Evolutionary conservation across 2,329 filamentous ascomycete genomes (phyloP).

Genomic region (Mariannaea sp.): DNA sequence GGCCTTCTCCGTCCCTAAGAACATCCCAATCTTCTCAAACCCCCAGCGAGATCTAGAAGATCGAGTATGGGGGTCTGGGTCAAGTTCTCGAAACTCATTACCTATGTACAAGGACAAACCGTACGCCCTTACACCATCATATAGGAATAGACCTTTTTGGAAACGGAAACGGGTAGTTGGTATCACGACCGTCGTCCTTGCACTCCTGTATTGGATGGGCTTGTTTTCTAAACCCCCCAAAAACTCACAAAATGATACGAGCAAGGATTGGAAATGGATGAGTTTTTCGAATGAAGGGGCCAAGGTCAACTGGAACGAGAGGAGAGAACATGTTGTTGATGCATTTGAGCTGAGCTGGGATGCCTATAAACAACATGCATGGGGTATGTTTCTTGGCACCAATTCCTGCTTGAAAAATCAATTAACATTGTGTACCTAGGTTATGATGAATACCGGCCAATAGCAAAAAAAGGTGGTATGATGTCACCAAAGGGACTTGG

Average conservation of each 20-base stretch:
- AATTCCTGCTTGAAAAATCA: constrained; percentile 9
- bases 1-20: constrained; percentile 70
- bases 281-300: constrained; percentile 52
- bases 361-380: constrained; percentile 88
- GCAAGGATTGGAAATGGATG: constrained; percentile 63
- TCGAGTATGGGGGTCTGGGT: constrained; percentile 62
- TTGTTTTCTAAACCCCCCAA: constrained; percentile 51
- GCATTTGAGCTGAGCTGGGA: constrained; percentile 93
- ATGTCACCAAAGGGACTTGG: constrained; percentile 91
- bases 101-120: constrained; percentile 99
- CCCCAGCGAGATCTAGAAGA: constrained; percentile 70
- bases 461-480: constrained; percentile 76
- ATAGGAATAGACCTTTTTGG: constrained; percentile 62
- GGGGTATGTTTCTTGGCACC: constrained; percentile 72
- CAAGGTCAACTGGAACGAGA: constrained; percentile 72
- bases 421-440: constrained; percentile 52
- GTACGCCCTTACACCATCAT: constrained; percentile 69
- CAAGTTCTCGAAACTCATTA: constrained; percentile 53
- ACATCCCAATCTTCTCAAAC: constrained; percentile 70
- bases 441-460: constrained; percentile 84
- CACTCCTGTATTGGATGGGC: constrained; percentile 73
- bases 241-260: constrained; percentile 42
- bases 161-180: constrained; percentile 65
- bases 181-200: constrained; percentile 58
- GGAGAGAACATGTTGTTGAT: constrained; percentile 82